Base-by-base conservation (phyloP, 768 basidiomycete species). In the Sarcomyxa edulis region DNA sequence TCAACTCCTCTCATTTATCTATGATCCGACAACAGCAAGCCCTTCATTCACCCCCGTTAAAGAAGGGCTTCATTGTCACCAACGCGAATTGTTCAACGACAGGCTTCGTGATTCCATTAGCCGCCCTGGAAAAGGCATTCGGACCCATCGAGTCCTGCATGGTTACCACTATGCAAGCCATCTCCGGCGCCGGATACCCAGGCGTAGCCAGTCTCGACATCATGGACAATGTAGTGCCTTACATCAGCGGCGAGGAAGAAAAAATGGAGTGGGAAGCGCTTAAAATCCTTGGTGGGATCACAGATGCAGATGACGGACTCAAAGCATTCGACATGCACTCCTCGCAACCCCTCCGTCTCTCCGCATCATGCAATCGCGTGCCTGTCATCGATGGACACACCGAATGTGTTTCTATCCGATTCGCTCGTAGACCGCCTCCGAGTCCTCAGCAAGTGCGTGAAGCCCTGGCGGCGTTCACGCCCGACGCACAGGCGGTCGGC, bases 71-170 rank as follows among this genome's bases (percentile, higher is more conserved):
- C 69, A 94, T 99, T 59, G 84, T 99, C 45, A 94, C 93, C 42
- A 99, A 99, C 59, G 96, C 96, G 49, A 99, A 98, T 66, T 98
- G 96, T 66, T 85, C 90, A 16, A 97, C 96, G 3, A 99, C 96
- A 1, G 94, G 87, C 29, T 73, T 83, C 54, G 90, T 91, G 43
- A 78, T 96, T 43, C 90, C 93, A n/a, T 80, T 97, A 49, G 76
- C 78, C 33, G 92, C 93, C 0, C 76, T 97, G 48, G 93, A 96
- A 60, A 77, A 73, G 45, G 72, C 85, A 0, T 99, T 98, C 45
- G 96, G 96, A 5, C 94, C 93, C n/a, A 71, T 99, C 55, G 89
- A 97, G 50, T 75, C 80, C 2, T 80, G 90, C 53, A 67, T 97
- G 53, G 84, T 94, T 57, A 96, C 92, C 5, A 99, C 96, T 4